These are phyloP conservation scores for Dothistroma septosporum DNA, from an alignment of 2,329 filamentous ascomycete species.

Conservation along the genomic window DNA sequence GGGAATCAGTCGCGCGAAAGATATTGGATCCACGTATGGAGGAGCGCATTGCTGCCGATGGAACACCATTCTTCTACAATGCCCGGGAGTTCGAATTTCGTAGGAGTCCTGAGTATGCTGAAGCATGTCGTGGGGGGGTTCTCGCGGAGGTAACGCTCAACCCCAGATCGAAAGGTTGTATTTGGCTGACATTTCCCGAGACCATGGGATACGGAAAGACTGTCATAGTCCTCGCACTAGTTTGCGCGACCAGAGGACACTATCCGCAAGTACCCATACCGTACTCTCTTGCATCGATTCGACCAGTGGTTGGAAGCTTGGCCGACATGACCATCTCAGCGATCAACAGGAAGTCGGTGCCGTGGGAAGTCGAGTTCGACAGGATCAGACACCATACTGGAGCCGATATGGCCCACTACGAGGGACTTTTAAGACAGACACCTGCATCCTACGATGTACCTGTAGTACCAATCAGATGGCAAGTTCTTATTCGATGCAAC, in stretches of 20 bases:
- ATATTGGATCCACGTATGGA: slow-evolving; percentile 71
- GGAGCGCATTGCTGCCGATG: slow-evolving; percentile 56
- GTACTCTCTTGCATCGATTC: slow-evolving; percentile 45
- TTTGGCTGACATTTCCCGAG: slow-evolving; percentile 41
- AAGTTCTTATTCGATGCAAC: not conserved
- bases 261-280: slow-evolving; percentile 62
- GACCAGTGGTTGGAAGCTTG: slow-evolving; percentile 57
- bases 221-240: slow-evolving; percentile 68
- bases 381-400: slow-evolving; percentile 46
- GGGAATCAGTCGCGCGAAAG: slow-evolving; percentile 62
- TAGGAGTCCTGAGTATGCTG: slow-evolving; percentile 66
- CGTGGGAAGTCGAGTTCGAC: slow-evolving; percentile 66
- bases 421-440: slow-evolving; percentile 46
- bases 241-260: slow-evolving; percentile 70
- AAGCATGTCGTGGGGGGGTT: slow-evolving; percentile 70
- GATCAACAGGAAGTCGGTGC: slow-evolving; percentile 61
- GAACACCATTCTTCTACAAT: slow-evolving; percentile 65
- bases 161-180: too few species aligned
- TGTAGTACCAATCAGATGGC: slow-evolving; percentile 36
- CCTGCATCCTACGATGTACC: slow-evolving; percentile 42
- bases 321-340: slow-evolving; percentile 71
- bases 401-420: slow-evolving; percentile 51
- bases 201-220: slow-evolving; percentile 84
- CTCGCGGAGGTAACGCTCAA: slow-evolving; percentile 45
- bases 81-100: slow-evolving; percentile 59